Evolutionary conservation across 73 alveolate species (phyloP).

Genomic region (Uronychia binucleata): DNA sequence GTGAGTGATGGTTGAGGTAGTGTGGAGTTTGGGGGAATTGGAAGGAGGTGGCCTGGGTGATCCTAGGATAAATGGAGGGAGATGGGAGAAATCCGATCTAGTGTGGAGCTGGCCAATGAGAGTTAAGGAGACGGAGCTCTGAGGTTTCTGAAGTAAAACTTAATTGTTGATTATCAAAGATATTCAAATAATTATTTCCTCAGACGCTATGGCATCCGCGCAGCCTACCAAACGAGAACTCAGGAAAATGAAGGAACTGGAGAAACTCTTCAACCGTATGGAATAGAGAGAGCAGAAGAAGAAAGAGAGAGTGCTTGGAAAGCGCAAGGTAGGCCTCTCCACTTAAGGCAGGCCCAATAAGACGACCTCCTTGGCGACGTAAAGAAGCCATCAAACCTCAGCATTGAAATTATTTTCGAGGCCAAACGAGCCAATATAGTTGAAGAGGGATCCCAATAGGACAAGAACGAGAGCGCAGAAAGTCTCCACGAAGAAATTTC

Average conservation of each 20-base stretch:
- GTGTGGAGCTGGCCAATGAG: neutral
- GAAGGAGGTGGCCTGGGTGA: neutral
- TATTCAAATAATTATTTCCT: neutral
- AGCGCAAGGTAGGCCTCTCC: neutral
- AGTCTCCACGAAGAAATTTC: neutral
- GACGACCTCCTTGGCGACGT: neutral
- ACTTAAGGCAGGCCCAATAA: neutral
- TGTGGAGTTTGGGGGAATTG: neutral
- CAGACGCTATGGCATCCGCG: neutral
- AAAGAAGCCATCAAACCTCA: neutral
- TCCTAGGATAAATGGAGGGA: neutral
- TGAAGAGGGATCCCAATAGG: neutral
- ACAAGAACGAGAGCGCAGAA: neutral
- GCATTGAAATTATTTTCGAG: neutral
- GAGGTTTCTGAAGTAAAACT: neutral
- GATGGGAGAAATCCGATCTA: neutral
- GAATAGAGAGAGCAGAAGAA: neutral
- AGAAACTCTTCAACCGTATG: neutral
- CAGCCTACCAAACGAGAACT: neutral
- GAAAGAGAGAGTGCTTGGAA: neutral
- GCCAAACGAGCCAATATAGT: neutral
- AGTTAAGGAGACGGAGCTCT: neutral
- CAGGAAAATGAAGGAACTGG: neutral
- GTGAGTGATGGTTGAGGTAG: too few species aligned
- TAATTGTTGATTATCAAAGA: neutral